Base-by-base conservation (phyloP, 108 stramenopile species). In the Fragilaria crotonensis region DNA sequence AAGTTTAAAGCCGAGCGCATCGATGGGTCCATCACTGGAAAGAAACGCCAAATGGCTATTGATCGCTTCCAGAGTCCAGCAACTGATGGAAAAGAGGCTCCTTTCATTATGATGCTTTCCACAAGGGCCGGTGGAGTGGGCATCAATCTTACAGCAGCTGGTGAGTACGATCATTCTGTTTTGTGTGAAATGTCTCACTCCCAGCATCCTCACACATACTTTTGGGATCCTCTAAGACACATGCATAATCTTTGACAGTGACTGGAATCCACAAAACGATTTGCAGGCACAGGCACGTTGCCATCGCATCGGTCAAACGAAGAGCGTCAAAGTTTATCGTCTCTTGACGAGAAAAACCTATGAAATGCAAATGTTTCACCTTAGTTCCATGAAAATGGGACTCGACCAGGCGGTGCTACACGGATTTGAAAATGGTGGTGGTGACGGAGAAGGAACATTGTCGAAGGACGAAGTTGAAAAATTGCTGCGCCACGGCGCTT, bases 221-320 rank as follows among this genome's bases (percentile, higher is more conserved):
- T 0, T 46, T 45, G 2, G n/a, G n/a, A n/a, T n/a, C n/a, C n/a
- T n/a, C n/a, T n/a, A n/a, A 56, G 60, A 67, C 48, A 69, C 69
- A 23, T 84, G 95, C 62, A 89, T 98, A 32, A 93, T 98, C 60
- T 96, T 93, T 63, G 97, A 98, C 61, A 72, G 71, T 5, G 95
- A 97, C 65, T 95, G 95, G 95, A 97, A 97, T 60, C 98, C 97
- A 5, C 98, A 99, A 67, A 97, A 98, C 54, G 97, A 99, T 59
- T 52, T 96, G 1, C 97, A 99, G 78, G 97, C 97, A 5, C 86
- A 88, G 64, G 90, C 87, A n/a, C 78, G 97, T 2, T 97, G 96
- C 59, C 99, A 99, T 62, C 79, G 98, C 32, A 99, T 99, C 64
- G 99, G 99, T 0, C 99, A 99, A 71, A 98, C 93, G 36, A 96